Conservation (phyloP, 192 early-diverging fungal genomes). For the Diversispora eburnea region DNA sequence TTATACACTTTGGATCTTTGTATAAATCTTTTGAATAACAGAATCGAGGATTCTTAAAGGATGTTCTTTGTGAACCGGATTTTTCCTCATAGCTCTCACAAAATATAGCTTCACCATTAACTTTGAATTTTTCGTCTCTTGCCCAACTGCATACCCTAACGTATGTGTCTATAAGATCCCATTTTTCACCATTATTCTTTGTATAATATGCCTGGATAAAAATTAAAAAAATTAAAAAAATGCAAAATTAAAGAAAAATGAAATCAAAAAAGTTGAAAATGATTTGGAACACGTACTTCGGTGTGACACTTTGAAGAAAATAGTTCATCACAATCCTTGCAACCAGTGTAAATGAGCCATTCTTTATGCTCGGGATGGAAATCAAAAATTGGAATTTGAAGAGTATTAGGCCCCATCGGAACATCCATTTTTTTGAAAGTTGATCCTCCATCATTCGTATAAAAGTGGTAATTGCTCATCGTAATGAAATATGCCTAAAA, state of each 20-base stretch:
- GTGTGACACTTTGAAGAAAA: constrained; percentile 60
- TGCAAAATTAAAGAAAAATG: neutral
- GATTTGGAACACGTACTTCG: constrained; percentile 29
- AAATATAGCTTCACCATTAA: constrained; percentile 60
- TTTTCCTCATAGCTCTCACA: constrained; percentile 71
- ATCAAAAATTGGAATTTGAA: constrained; percentile 58
- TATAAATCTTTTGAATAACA: constrained; percentile 60
- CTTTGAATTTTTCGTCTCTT: constrained; percentile 53
- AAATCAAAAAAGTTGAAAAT: neutral
- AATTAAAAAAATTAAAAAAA: neutral
- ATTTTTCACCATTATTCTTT: constrained; percentile 64
- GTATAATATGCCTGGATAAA: constrained; percentile 59
- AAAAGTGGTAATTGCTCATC: constrained; percentile 43
- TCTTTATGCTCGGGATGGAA: constrained; percentile 86
- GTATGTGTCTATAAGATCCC: constrained; percentile 65
- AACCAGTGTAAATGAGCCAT: constrained; percentile 77
- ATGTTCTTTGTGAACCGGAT: constrained; percentile 48
- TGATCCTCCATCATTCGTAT: constrained; percentile 58
- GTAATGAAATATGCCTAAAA: constrained; percentile 59
- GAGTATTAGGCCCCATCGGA: constrained; percentile 58
- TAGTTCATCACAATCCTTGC: constrained; percentile 45
- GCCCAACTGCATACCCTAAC: constrained; percentile 71
- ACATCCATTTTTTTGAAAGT: constrained; percentile 54
- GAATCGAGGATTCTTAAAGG: constrained; percentile 57
- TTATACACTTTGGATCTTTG: constrained; percentile 45